These are phyloP conservation scores for Larix kaempferi DNA, from an alignment of 75 land plant genomes.

Conservation along the genomic window DNA sequence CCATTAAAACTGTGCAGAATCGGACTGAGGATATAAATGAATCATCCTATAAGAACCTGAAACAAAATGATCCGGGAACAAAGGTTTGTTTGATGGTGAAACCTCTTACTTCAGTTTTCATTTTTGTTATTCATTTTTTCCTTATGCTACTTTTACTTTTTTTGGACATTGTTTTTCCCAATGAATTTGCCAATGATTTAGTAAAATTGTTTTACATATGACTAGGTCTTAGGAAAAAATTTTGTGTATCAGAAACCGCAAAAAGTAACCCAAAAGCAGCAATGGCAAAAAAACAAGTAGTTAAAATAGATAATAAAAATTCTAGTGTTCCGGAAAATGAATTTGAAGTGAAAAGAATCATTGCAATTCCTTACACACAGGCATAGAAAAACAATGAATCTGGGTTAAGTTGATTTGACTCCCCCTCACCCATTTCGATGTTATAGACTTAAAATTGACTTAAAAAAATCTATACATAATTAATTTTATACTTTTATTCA, in stretches of 20 bases:
- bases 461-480: too few species aligned
- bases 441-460: too few species aligned
- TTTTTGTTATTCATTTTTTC: neutral
- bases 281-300: neutral
- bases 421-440: too few species aligned
- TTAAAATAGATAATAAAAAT: neutral
- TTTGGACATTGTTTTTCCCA: constrained; percentile 5
- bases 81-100: constrained; percentile 26
- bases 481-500: too few species aligned
- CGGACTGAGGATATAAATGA: constrained; percentile 85
- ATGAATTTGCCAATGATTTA: constrained; percentile 88
- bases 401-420: too few species aligned
- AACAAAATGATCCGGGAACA: constrained; percentile 85
- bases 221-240: constrained; percentile 64
- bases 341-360: constrained; percentile 64
- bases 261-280: neutral
- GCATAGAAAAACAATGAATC: constrained; percentile 17
- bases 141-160: neutral
- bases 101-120: neutral
- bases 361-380: constrained; percentile 71
- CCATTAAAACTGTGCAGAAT: constrained; percentile 30
- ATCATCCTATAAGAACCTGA: constrained; percentile 69
- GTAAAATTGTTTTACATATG: constrained; percentile 69
- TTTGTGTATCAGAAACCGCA: constrained; percentile 11
- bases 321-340: constrained; percentile 28